A percentile compares a stretch with the other conserved stretches of the same genome.
These are phyloP conservation scores for Globisporangium spinosum DNA, from an alignment of 352 stramenopile genomes.

Conservation along the genomic window DNA sequence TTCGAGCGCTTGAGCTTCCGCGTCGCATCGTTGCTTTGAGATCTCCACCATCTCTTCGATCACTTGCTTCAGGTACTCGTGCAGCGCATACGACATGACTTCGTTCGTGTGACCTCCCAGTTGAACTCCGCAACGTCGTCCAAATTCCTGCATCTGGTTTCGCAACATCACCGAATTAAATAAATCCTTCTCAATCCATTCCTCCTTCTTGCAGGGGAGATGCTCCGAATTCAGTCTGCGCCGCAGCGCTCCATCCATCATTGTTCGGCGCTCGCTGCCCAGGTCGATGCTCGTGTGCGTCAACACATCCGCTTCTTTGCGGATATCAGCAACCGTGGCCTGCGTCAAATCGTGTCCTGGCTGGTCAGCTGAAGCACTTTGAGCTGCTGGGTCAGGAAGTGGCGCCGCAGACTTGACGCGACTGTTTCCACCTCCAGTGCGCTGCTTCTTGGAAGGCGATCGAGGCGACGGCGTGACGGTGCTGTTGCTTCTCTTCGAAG, in stretches of 20 bases:
- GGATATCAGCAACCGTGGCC: conserved; percentile 66
- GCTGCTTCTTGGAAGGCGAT: conserved; percentile 74
- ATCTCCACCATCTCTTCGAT: conserved; percentile 86
- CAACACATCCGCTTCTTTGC: conserved; percentile 79
- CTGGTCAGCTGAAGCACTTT: conserved; percentile 26
- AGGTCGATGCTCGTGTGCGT: conserved; percentile 83
- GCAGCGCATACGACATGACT: conserved; percentile 81
- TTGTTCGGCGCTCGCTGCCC: conserved; percentile 62
- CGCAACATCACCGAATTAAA: conserved; percentile 68
- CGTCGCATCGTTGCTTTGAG: conserved; percentile 69
- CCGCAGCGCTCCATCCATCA: conserved; percentile 62
- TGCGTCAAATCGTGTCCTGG: conserved; percentile 52
- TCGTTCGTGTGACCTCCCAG: conserved; percentile 58
- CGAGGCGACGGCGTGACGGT: conserved; percentile 54
- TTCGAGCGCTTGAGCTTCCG: conserved; percentile 42
- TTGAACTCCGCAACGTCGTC: conserved; percentile 46
- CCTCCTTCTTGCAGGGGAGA: conserved; percentile 66
- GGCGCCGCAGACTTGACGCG: conserved; percentile 31
- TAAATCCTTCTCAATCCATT: conserved; percentile 78
- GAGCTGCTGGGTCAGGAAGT: conserved; percentile 25
- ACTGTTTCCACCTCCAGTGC: conserved; percentile 33
- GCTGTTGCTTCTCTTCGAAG: conserved; percentile 56
- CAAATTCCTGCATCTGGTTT: conserved; percentile 48
- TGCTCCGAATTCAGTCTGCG: conserved; percentile 36
- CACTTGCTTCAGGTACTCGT: conserved; percentile 84